phyloP scores from a whole-genome alignment of 495 filamentous ascomycete genomes.

The Cairneyella variabilis region DNA sequence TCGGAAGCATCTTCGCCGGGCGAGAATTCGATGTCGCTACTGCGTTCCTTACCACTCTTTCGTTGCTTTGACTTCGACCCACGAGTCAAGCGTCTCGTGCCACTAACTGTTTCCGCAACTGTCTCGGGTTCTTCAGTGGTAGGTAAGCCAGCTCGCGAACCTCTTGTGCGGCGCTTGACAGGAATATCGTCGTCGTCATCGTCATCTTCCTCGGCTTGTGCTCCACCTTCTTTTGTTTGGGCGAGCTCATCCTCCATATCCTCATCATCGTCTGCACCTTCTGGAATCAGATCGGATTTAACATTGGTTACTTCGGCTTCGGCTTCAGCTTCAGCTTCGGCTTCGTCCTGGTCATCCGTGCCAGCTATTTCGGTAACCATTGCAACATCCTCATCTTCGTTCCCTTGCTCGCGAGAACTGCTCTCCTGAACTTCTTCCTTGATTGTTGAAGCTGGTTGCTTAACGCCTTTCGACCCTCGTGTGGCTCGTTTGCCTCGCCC shows the following conservation, averaged over 20 bases:
- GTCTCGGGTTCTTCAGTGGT: slow-evolving; percentile 27
- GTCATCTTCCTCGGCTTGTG: slow-evolving; percentile 49
- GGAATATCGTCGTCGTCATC: slow-evolving; percentile 63
- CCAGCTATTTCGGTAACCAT: slow-evolving; percentile 23
- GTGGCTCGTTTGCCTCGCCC: slow-evolving; percentile 40
- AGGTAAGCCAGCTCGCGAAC: slow-evolving; percentile 33
- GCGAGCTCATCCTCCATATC: slow-evolving; percentile 36
- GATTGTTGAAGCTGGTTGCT: slow-evolving; percentile 53
- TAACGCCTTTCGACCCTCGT: slow-evolving; percentile 61
- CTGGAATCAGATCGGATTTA: neutral
- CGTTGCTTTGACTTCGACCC: slow-evolving; percentile 41
- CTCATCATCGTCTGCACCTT: slow-evolving; percentile 43
- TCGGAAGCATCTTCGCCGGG: slow-evolving; percentile 45
- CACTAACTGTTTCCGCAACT: slow-evolving; percentile 7
- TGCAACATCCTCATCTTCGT: slow-evolving; percentile 18
- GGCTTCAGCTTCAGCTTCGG: slow-evolving; percentile 27
- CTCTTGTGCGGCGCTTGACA: slow-evolving; percentile 43
- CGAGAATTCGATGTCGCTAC: slow-evolving; percentile 90
- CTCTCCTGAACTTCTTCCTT: slow-evolving; percentile 55
- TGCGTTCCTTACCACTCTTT: slow-evolving; percentile 61
- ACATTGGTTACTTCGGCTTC: slow-evolving; percentile 27
- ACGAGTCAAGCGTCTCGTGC: slow-evolving; percentile 44
- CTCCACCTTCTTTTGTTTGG: slow-evolving; percentile 26
- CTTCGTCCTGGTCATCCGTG: slow-evolving; percentile 38
- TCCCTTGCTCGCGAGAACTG: slow-evolving; percentile 27